phyloP scores from a whole-genome alignment of 805 yeast genomes.

The Clavispora phyllophila region DNA sequence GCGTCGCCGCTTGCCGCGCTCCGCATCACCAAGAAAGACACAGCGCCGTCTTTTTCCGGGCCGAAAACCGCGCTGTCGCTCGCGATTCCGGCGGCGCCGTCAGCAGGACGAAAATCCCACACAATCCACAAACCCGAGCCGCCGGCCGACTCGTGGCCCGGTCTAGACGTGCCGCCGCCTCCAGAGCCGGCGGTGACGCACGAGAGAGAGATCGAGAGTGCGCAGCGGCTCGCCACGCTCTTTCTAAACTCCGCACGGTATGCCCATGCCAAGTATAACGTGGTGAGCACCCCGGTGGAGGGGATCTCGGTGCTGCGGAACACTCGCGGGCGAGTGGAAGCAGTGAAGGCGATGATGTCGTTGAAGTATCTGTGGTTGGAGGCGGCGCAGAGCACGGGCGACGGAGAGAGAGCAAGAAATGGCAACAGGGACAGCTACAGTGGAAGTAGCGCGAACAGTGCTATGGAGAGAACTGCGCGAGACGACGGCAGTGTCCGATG shows the following conservation, averaged over 20 bases:
- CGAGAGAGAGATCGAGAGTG: not conserved
- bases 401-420: conserved; percentile 10
- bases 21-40: not conserved
- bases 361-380: conserved; percentile 45
- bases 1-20: conserved; percentile 1
- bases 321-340: conserved; percentile 44
- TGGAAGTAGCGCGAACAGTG: too few relatives aligned
- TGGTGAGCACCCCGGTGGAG: conserved; percentile 6
- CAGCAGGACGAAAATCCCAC: not conserved
- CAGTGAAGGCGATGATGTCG: conserved; percentile 43
- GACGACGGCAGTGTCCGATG: too few relatives aligned
- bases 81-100: not conserved
- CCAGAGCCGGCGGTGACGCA: not conserved
- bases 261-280: conserved; percentile 10
- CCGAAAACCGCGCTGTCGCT: not conserved
- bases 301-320: conserved; percentile 23
- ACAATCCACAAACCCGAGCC: conserved; percentile 1
- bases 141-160: not conserved
- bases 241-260: conserved; percentile 9
- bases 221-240: conserved; percentile 10
- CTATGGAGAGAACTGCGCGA: too few relatives aligned
- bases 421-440: not conserved
- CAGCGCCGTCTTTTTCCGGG: not conserved
- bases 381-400: conserved; percentile 31
- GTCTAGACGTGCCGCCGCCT: not conserved